These are phyloP conservation scores for Ceratocystis ficicola DNA, from an alignment of 2,329 filamentous ascomycete genomes.

Conservation along the genomic window DNA sequence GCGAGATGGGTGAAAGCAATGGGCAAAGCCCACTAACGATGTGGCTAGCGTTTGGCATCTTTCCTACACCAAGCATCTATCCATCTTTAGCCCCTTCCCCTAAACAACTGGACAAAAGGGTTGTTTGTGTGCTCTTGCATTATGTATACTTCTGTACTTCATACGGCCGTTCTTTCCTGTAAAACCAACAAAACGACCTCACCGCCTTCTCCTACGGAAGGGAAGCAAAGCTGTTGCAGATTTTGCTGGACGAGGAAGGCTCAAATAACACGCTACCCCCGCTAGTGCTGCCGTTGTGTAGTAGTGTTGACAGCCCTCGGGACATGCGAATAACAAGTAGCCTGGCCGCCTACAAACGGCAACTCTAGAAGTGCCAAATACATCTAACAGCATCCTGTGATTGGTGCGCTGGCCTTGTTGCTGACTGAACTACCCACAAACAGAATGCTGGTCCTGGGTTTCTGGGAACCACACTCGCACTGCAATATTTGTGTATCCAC, in stretches of 20 bases:
- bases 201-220: not conserved
- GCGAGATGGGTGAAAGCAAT: not conserved
- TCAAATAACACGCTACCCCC: not conserved
- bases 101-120: not conserved
- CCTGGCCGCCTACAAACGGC: not conserved
- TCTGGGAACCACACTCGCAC: not conserved
- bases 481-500: constrained; percentile 21
- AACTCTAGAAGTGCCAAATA: not conserved
- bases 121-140: not conserved
- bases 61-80: not conserved
- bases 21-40: not conserved
- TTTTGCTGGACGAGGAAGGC: not conserved
- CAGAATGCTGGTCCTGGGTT: not conserved
- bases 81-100: not conserved
- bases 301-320: not conserved
- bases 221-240: not conserved
- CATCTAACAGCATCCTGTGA: not conserved
- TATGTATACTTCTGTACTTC: not conserved
- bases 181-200: not conserved
- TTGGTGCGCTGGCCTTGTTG: constrained; percentile 7
- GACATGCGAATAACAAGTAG: not conserved
- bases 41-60: not conserved
- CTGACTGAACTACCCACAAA: constrained; percentile 11
- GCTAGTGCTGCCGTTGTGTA: not conserved
- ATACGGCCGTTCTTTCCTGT: too few relatives aligned